Evolutionary conservation across 228 moss, liverwort and hornwort species (phyloP).

Genomic region (Sphagnum magellanicum): DNA sequence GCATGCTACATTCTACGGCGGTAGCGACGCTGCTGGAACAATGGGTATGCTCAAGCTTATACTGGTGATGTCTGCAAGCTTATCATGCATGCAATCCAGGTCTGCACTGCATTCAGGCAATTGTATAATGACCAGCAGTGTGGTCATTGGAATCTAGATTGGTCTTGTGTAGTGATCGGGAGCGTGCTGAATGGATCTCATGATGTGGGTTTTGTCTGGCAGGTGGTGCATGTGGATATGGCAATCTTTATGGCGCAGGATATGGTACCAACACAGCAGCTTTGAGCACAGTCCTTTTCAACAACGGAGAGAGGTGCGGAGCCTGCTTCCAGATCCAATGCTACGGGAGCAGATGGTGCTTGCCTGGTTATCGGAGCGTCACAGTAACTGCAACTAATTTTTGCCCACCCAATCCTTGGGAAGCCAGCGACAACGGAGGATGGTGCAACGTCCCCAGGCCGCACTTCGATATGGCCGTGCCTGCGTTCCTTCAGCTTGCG

Average conservation of each 20-base stretch:
- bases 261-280: constrained; percentile 41
- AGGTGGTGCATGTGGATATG: constrained; percentile 56
- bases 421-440: constrained; percentile 10
- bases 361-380: constrained; percentile 10
- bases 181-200: background rate
- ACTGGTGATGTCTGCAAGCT: too few relatives aligned
- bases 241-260: constrained; percentile 26
- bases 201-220: background rate
- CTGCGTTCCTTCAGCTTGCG: constrained; percentile 27
- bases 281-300: constrained; percentile 33
- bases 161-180: too few relatives aligned
- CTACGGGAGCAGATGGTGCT: constrained; percentile 44
- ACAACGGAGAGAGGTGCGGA: constrained; percentile 21
- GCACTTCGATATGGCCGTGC: constrained; percentile 37
- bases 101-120: too few relatives aligned
- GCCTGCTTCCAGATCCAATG: constrained; percentile 32
- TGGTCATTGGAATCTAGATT: too few relatives aligned
- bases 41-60: background rate
- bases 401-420: constrained; percentile 17
- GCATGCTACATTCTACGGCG: constrained; percentile 18
- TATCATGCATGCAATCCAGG: too few relatives aligned
- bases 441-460: constrained; percentile 32
- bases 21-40: constrained; percentile 7
- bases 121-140: too few relatives aligned
- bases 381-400: constrained; percentile 45